Evolutionary conservation across 2,329 filamentous ascomycete species (phyloP).

Genomic region (Penicillium sp.): DNA sequence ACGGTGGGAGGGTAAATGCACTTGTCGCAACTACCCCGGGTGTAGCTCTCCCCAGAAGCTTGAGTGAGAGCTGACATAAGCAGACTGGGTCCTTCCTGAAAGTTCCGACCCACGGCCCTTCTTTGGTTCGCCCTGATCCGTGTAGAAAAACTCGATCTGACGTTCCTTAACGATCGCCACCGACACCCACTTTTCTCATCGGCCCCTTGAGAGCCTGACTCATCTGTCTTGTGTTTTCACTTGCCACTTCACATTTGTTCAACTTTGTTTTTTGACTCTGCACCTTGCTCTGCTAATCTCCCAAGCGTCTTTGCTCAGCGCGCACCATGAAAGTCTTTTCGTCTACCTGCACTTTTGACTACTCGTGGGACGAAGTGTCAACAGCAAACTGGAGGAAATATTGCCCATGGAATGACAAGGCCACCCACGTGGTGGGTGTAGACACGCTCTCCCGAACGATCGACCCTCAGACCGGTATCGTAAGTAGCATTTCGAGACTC

Average conservation of each 20-base stretch:
- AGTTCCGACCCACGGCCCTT: slow-evolving; percentile 24
- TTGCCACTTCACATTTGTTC: slow-evolving; percentile 4
- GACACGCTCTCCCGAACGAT: slow-evolving; percentile 79
- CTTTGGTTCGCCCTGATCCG: slow-evolving; percentile 17
- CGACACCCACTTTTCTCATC: slow-evolving; percentile 9
- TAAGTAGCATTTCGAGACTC: slow-evolving; percentile 42
- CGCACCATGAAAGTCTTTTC: slow-evolving; percentile 88
- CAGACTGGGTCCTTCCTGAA: slow-evolving; percentile 15
- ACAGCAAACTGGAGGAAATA: slow-evolving; percentile 99
- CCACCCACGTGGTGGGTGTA: slow-evolving; percentile 92
- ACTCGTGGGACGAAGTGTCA: slow-evolving; percentile 98
- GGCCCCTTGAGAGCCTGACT: slow-evolving; percentile 9
- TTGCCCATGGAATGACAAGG: slow-evolving; percentile 97
- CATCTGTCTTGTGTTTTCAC: slow-evolving; percentile 10
- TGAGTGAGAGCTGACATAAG: slow-evolving; percentile 1
- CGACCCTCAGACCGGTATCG: slow-evolving; percentile 64
- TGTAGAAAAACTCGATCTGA: slow-evolving; percentile 17
- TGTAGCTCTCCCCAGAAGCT: neutral
- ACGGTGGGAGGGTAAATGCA: neutral
- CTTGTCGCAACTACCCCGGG: neutral
- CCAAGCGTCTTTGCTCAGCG: slow-evolving; percentile 1
- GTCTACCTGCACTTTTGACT: slow-evolving; percentile 85
- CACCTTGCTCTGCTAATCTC: slow-evolving; percentile 1
- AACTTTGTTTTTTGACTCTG: slow-evolving; percentile 5
- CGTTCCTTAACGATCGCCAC: slow-evolving; percentile 18